phyloP scores from a whole-genome alignment of 2,329 filamentous ascomycete genomes.

The Colletotrichum tabaci region DNA sequence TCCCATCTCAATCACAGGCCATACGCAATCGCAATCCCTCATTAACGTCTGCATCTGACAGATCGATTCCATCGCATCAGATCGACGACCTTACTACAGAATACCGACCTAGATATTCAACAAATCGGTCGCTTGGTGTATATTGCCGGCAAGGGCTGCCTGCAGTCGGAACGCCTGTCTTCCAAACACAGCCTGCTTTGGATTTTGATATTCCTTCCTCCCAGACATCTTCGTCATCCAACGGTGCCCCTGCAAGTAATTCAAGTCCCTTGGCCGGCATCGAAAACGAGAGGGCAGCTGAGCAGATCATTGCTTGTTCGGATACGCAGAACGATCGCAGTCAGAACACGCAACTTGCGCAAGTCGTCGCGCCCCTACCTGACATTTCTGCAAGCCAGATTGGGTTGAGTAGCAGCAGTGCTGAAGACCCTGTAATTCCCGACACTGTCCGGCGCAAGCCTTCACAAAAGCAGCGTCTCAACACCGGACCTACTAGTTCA shows the following conservation, averaged over 20 bases:
- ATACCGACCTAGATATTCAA: slow-evolving; percentile 10
- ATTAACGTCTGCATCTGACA: slow-evolving; percentile 12
- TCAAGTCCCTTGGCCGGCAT: not conserved
- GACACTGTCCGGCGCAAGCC: slow-evolving; percentile 41
- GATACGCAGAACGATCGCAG: slow-evolving; percentile 23
- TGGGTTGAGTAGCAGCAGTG: slow-evolving; percentile 8
- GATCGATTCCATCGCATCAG: slow-evolving; percentile 35
- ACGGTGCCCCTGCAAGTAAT: not conserved
- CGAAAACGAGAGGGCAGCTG: not conserved
- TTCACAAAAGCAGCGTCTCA: slow-evolving; percentile 6
- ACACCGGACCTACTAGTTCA: not conserved
- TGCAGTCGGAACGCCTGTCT: slow-evolving; percentile 21
- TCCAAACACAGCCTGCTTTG: slow-evolving; percentile 34
- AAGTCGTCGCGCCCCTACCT: slow-evolving; percentile 33
- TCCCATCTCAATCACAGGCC: slow-evolving; percentile 3
- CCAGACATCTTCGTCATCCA: not conserved
- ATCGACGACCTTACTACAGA: slow-evolving; percentile 17
- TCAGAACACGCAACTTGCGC: slow-evolving; percentile 39
- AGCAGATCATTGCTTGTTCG: slow-evolving; percentile 17
- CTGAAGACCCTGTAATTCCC: slow-evolving; percentile 35
- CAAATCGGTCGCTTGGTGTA: not conserved
- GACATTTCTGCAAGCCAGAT: slow-evolving; percentile 30
- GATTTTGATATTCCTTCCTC: slow-evolving; percentile 22
- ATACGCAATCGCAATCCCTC: slow-evolving; percentile 17
- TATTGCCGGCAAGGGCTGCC: slow-evolving; percentile 5